Percentiles rank a stretch among this genome's conserved stretches.
Conservation (phyloP, 441 rosid species). For the Erodium texanum region DNA sequence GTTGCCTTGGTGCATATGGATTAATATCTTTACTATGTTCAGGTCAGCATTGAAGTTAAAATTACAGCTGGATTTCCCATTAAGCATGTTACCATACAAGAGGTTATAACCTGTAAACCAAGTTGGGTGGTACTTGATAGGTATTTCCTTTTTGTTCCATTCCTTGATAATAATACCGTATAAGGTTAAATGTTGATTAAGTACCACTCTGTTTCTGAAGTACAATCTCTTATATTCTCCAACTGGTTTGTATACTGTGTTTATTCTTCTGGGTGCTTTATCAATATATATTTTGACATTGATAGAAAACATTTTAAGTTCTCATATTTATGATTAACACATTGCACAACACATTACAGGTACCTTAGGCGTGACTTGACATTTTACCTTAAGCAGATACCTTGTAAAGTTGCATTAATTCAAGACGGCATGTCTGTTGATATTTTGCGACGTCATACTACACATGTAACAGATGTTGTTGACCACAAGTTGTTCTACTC, state of each 20-base stretch:
- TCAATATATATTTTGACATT: too few relatives aligned
- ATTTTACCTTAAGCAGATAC: conserved; percentile 40
- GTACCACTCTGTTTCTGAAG: too few relatives aligned
- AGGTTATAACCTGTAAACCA: conserved; percentile 29
- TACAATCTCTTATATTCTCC: too few relatives aligned
- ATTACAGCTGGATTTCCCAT: conserved; percentile 47
- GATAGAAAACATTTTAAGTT: too few relatives aligned
- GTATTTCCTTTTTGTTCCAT: conserved; percentile 19
- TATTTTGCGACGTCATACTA: conserved; percentile 17
- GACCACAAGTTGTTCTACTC: conserved; percentile 32
- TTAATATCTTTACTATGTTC: neutral
- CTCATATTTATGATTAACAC: too few relatives aligned
- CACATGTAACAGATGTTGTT: conserved; percentile 16
- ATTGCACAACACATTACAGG: conserved; percentile 27
- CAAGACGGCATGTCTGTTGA: conserved; percentile 36
- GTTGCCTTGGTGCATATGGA: neutral
- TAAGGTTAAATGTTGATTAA: neutral
- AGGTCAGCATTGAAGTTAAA: conserved; percentile 49
- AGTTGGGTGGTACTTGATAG: conserved; percentile 50
- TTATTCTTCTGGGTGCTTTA: too few relatives aligned
- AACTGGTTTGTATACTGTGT: too few relatives aligned
- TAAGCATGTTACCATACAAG: conserved; percentile 45
- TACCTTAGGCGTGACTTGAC: conserved; percentile 39
- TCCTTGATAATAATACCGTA: neutral
- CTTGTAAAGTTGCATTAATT: conserved; percentile 40